These are phyloP conservation scores for Angomonas ambiguus DNA, from an alignment of 208 protist genomes.

Conservation along the genomic window DNA sequence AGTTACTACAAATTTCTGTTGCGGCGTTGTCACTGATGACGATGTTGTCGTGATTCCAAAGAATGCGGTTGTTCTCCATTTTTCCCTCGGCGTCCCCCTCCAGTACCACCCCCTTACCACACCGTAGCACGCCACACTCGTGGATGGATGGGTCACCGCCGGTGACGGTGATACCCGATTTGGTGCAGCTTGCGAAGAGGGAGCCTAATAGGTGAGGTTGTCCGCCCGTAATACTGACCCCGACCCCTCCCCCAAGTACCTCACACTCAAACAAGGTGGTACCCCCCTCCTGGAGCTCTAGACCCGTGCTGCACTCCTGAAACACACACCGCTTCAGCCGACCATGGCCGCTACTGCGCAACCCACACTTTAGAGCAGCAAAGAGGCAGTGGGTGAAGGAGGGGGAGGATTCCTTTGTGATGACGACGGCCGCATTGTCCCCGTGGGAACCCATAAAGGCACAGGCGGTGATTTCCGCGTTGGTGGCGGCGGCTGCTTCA, in stretches of 20 bases:
- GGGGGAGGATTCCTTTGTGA: constrained; percentile 9
- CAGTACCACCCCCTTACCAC: constrained; percentile 16
- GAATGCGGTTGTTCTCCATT: constrained; percentile 20
- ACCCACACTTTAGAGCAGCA: constrained; percentile 10
- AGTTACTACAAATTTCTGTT: constrained; percentile 15
- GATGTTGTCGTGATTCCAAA: constrained; percentile 35
- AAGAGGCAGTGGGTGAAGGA: constrained; percentile 30
- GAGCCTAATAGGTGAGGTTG: constrained; percentile 18
- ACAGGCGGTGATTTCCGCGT: constrained; percentile 19
- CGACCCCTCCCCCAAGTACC: constrained; percentile 19
- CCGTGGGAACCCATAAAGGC: constrained; percentile 18
- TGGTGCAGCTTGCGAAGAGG: constrained; percentile 22
- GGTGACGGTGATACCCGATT: constrained; percentile 23
- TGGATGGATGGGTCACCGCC: constrained; percentile 13
- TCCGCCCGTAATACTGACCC: constrained; percentile 10
- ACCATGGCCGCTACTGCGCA: constrained; percentile 11
- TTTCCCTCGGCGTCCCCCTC: constrained; percentile 18
- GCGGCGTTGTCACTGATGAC: constrained; percentile 20
- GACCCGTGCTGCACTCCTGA: constrained; percentile 16
- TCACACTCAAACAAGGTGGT: constrained; percentile 26
- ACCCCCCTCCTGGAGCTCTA: constrained; percentile 4
- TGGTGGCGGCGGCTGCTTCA: constrained; percentile 7
- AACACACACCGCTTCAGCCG: constrained; percentile 23
- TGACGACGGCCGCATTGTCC: constrained; percentile 9
- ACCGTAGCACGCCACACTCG: constrained; percentile 27